Conservation (phyloP, 495 filamentous ascomycete genomes). For the Penicillium parvum region DNA sequence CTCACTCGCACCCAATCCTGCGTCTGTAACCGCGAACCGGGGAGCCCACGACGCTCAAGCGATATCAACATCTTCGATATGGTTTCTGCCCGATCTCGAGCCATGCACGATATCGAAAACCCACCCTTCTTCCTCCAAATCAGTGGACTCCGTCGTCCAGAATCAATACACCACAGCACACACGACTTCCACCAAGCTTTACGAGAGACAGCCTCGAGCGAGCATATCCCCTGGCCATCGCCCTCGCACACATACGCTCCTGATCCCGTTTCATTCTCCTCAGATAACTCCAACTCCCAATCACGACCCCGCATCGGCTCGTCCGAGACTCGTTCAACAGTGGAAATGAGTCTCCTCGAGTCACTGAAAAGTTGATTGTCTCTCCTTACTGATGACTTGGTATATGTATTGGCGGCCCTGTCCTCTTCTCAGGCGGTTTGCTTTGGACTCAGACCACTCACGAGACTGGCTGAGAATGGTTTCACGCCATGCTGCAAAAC, state of each 20-base stretch:
- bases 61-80: constrained; percentile 20
- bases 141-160: not conserved
- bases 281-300: not conserved
- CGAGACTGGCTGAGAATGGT: constrained; percentile 34
- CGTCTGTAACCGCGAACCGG: not conserved
- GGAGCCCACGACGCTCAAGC: constrained; percentile 8
- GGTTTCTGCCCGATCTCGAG: not conserved
- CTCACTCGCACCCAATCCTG: constrained; percentile 12
- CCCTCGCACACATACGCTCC: not conserved
- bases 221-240: not conserved
- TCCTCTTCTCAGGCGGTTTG: not conserved
- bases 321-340: constrained; percentile 3
- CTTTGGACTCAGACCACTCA: constrained; percentile 47
- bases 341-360: constrained; percentile 1
- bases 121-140: not conserved
- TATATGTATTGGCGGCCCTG: not conserved
- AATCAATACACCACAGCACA: constrained; percentile 6
- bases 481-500: constrained; percentile 35
- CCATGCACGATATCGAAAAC: not conserved
- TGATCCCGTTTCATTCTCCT: not conserved
- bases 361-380: not conserved
- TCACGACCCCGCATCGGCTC: not conserved
- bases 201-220: constrained; percentile 11
- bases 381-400: not conserved
- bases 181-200: constrained; percentile 19